Conservation (phyloP, 257 asterid species). For the Gardenia jasminoides region DNA sequence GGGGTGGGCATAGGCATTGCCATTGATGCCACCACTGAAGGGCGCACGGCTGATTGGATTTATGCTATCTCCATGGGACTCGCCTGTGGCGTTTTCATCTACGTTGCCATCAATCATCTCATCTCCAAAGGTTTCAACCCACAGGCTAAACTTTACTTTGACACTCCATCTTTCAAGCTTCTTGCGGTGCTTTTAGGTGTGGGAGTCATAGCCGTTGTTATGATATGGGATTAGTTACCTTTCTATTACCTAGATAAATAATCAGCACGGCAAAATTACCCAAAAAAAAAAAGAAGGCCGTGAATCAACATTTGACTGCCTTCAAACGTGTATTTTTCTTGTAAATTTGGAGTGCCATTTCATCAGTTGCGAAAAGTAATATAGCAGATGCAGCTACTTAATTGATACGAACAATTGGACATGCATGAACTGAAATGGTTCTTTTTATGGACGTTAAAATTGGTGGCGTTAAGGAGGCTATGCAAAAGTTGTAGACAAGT, state of each 20-base stretch:
- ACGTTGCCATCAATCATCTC: conserved; percentile 78
- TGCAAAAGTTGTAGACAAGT: not conserved
- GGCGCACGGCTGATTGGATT: conserved; percentile 65
- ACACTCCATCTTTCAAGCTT: conserved; percentile 67
- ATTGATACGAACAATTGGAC: not conserved
- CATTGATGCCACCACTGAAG: conserved; percentile 73
- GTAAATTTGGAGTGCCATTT: too few species aligned
- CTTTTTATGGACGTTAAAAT: too few species aligned
- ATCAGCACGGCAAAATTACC: too few species aligned
- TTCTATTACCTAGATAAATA: too few species aligned
- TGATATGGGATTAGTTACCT: conserved; percentile 73
- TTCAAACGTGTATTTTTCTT: not conserved
- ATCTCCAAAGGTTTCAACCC: conserved; percentile 75
- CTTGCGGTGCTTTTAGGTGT: conserved; percentile 73
- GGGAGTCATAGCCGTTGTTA: conserved; percentile 69
- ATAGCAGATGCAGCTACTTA: not conserved
- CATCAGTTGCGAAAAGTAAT: not conserved
- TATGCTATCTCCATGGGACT: conserved; percentile 82
- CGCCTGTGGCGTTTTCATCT: conserved; percentile 78
- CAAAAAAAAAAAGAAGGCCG: too few species aligned
- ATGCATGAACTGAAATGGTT: not conserved
- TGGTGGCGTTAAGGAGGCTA: not conserved
- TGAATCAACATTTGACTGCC: not conserved
- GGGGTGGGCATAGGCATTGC: conserved; percentile 93
- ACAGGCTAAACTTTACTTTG: conserved; percentile 34